A percentile compares a stretch with the other conserved stretches of the same genome.
These are phyloP conservation scores for Dimocarpus longan DNA, from an alignment of 345 rosid genomes.

Conservation along the genomic window DNA sequence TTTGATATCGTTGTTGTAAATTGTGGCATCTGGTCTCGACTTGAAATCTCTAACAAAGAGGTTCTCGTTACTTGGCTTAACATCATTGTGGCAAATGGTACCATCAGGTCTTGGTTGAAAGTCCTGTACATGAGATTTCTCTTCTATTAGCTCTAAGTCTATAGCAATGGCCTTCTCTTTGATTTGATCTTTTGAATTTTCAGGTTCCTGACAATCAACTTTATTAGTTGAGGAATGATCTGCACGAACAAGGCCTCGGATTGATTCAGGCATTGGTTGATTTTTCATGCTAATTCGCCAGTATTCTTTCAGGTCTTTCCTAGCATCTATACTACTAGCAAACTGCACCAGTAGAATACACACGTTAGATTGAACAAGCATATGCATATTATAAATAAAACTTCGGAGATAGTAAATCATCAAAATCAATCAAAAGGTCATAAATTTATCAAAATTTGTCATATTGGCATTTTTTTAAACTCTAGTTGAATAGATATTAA, in stretches of 20 bases:
- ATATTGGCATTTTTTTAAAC: no score
- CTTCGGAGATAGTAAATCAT: not conserved
- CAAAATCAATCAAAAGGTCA: not conserved
- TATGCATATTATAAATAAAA: not conserved
- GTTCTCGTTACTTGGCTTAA: not conserved
- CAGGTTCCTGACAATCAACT: not conserved
- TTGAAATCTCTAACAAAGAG: not conserved
- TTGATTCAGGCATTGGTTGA: conserved; percentile 20
- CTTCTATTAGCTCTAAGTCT: no score
- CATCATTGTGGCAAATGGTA: not conserved
- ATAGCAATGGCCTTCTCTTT: no score
- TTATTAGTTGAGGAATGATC: not conserved
- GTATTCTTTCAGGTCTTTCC: conserved; percentile 22
- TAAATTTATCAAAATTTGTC: not conserved
- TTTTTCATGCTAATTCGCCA: conserved; percentile 15
- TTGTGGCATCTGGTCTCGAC: not conserved
- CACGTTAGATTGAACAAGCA: no score
- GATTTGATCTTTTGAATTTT: not conserved
- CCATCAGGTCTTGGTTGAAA: not conserved
- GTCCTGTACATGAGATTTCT: not conserved
- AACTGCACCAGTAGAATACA: not conserved
- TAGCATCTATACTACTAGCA: not conserved
- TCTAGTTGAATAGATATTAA: not conserved
- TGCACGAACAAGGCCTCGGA: not conserved
- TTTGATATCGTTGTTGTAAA: not conserved